Base-by-base conservation (phyloP, 2,329 filamentous ascomycete species). In the Claviceps monticola region DNA sequence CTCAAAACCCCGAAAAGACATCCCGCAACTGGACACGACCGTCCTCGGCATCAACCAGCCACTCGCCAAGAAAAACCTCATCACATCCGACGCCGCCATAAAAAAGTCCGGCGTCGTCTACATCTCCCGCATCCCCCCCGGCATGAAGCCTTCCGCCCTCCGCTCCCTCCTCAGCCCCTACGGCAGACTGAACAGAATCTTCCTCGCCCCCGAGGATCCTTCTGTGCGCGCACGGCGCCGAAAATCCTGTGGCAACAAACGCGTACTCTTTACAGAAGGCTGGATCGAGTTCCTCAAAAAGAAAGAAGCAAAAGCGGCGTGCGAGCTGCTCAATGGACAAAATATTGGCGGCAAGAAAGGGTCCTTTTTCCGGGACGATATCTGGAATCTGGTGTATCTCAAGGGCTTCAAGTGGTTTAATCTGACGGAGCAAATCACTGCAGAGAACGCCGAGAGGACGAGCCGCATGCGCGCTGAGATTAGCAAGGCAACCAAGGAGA, bases 201-300 rank as follows among this genome's bases (percentile, higher is more conserved):
- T 90, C 69, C 76, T 91, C 17, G 81, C 85, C 0, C 86, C 86
- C 13, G 86, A 93, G 67, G 82, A 88, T 61, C 76, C 82, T 0
- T 66, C 76, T 3, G 74, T 77, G 5, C 84, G 87, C 59, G 71
- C 78, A 7, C 76, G 80, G 26, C 82, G 88, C 34, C 74, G 89
- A 13, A 76, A 78, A 51, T 76, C 75, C 49, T 88, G 88, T 49
- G 88, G 88, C 53, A 93, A 91, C 70, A 89, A 89, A 71, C 88
- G 89, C 67, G 79, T 82, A 54, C 79, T 79, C n/a, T 93, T 82
- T 68, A 83, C 80, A 3, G 88, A 94, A 66, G 88, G 88, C 46
- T 94, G 88, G 88, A 80, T 93, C 29, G 88, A 94, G 65, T 94
- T 91, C 60, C 66, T 80, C 38, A 74, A 76, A 56, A 93, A 93